phyloP scores from a whole-genome alignment of 352 stramenopile species.

The Phytophthora hibernalis region DNA sequence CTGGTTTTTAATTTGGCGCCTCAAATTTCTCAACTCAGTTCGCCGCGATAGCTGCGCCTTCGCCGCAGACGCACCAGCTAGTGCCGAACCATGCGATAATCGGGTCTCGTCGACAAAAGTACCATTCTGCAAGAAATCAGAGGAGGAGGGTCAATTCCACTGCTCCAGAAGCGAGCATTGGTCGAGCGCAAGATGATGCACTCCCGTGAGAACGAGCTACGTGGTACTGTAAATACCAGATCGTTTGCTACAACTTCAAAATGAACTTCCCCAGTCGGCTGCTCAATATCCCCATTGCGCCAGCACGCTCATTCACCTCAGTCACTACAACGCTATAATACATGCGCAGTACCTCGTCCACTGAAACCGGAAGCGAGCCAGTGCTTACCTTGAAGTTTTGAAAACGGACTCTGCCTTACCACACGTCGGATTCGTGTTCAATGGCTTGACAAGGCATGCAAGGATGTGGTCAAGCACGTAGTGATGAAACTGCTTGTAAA shows the following conservation, averaged over 20 bases:
- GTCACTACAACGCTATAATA: conserved; percentile 40
- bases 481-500: conserved; percentile 89
- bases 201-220: conserved; percentile 82
- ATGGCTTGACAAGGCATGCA: conserved; percentile 29
- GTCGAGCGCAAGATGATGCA: conserved; percentile 79
- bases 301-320: conserved; percentile 20
- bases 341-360: conserved; percentile 45
- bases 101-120: conserved; percentile 70
- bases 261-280: conserved; percentile 22
- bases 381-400: conserved; percentile 45
- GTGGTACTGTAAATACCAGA: conserved; percentile 76
- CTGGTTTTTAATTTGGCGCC: conserved; percentile 84
- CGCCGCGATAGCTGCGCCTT: conserved; percentile 69
- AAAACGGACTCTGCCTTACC: conserved; percentile 44
- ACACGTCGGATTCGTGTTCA: conserved; percentile 39
- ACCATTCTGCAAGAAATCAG: conserved; percentile 80
- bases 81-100: conserved; percentile 44
- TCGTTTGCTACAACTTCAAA: conserved; percentile 87
- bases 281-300: conserved; percentile 31
- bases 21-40: conserved; percentile 74
- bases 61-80: conserved; percentile 51
- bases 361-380: conserved; percentile 43
- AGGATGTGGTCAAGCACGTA: conserved; percentile 71
- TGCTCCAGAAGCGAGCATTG: conserved; percentile 79
- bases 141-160: conserved; percentile 62